Evolutionary conservation across 208 protist species (phyloP).

Genomic region (Leishmania braziliensis): DNA sequence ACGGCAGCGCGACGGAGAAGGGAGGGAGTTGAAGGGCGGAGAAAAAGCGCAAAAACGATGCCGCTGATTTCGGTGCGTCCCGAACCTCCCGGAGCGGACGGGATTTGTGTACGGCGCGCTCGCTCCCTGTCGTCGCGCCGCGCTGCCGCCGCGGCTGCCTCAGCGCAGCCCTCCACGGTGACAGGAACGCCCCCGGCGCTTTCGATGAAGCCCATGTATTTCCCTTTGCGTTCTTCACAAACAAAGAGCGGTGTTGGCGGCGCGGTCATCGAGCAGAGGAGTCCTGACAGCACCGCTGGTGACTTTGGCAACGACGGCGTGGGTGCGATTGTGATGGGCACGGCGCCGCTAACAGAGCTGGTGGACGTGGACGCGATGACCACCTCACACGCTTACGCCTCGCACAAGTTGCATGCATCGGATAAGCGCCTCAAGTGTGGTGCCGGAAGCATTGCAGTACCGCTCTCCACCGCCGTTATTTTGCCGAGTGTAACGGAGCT

Average conservation of each 20-base stretch:
- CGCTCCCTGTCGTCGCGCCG: background rate
- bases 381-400: background rate
- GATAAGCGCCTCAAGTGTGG: background rate
- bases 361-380: background rate
- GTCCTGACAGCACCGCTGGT: background rate
- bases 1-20: background rate
- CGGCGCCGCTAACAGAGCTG: background rate
- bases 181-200: background rate
- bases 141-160: background rate
- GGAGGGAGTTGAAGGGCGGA: background rate
- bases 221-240: background rate
- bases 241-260: background rate
- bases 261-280: background rate
- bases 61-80: background rate
- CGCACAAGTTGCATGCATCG: background rate
- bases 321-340: conserved; percentile 3
- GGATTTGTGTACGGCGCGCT: conserved; percentile 1
- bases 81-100: background rate
- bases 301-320: background rate
- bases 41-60: background rate
- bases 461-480: background rate
- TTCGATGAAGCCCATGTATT: background rate
- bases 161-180: too few relatives aligned
- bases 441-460: background rate
- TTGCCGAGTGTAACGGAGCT: background rate